These are phyloP conservation scores for Globisporangium splendens DNA, from an alignment of 352 stramenopile species.

Conservation along the genomic window DNA sequence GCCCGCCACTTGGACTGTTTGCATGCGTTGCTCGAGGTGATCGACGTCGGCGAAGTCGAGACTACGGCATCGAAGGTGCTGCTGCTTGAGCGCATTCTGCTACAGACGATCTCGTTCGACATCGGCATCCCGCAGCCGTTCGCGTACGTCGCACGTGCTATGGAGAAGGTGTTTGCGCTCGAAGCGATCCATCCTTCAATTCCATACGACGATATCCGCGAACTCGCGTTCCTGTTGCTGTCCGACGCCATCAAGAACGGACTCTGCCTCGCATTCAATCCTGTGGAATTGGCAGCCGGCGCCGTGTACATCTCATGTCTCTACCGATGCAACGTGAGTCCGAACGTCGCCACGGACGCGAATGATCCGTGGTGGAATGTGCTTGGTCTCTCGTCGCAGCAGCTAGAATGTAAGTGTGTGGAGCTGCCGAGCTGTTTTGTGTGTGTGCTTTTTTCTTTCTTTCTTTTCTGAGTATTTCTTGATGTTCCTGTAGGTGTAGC, in stretches of 20 bases:
- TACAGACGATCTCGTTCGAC: conserved; percentile 77
- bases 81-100: conserved; percentile 63
- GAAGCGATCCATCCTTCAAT: conserved; percentile 55
- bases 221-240: conserved; percentile 51
- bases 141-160: conserved; percentile 44
- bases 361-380: conserved; percentile 74
- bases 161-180: conserved; percentile 55
- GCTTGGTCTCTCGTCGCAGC: conserved; percentile 34
- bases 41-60: conserved; percentile 70
- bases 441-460: not conserved
- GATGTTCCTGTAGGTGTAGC: conserved; percentile 31
- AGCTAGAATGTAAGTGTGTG: conserved; percentile 43
- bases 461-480: conserved; percentile 1
- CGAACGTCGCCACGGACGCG: conserved; percentile 58
- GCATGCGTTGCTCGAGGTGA: conserved; percentile 48
- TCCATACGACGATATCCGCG: conserved; percentile 40
- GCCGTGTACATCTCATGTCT: conserved; percentile 72
- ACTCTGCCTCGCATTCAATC: conserved; percentile 51
- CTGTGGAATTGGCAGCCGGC: conserved; percentile 44
- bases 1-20: conserved; percentile 65
- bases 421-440: not conserved
- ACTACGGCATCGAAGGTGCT: conserved; percentile 56
- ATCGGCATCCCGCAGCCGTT: conserved; percentile 66
- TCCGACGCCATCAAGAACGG: conserved; percentile 57
- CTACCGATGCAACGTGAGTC: conserved; percentile 45